Percentiles rank a stretch among this genome's conserved stretches.
These are phyloP conservation scores for Komagataea norvegica DNA, from an alignment of 1,139 yeast genomes.

Conservation along the genomic window DNA sequence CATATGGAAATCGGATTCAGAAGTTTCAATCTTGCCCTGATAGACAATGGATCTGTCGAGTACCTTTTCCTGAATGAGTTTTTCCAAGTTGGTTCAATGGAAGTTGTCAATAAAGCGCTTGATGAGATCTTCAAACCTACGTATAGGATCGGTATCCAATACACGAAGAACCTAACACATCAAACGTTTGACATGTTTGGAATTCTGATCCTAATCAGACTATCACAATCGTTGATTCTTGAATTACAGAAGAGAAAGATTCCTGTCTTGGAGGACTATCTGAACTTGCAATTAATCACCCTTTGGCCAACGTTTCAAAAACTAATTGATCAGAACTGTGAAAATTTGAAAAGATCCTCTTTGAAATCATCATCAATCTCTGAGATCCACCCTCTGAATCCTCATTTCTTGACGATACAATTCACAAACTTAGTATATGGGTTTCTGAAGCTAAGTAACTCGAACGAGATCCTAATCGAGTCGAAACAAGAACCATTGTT, in stretches of 20 bases:
- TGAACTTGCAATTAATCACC: conserved; percentile 58
- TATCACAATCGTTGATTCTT: conserved; percentile 59
- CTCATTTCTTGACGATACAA: conserved; percentile 72
- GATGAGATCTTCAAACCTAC: conserved; percentile 46
- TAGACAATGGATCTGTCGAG: conserved; percentile 77
- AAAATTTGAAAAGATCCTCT: conserved; percentile 41
- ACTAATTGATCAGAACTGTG: conserved; percentile 73
- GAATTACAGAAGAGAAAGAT: conserved; percentile 59
- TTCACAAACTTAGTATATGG: conserved; percentile 76
- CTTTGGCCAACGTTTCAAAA: conserved; percentile 87
- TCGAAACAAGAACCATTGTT: conserved; percentile 62
- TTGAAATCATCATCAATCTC: conserved; percentile 27
- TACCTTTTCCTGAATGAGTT: conserved; percentile 70
- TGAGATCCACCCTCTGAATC: conserved; percentile 37
- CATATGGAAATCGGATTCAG: conserved; percentile 72
- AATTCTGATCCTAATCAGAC: conserved; percentile 67
- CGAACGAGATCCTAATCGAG: conserved; percentile 31
- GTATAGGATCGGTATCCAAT: conserved; percentile 51
- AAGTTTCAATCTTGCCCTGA: conserved; percentile 66
- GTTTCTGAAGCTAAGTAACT: conserved; percentile 47
- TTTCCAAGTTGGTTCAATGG: conserved; percentile 48
- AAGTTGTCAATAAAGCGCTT: conserved; percentile 36
- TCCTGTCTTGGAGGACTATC: conserved; percentile 71
- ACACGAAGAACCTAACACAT: conserved; percentile 43
- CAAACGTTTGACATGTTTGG: conserved; percentile 74